A percentile compares a stretch with the other conserved stretches of the same genome.
These are phyloP conservation scores for Macrotyloma uniflorum DNA, from an alignment of 306 rosid genomes.

Conservation along the genomic window DNA sequence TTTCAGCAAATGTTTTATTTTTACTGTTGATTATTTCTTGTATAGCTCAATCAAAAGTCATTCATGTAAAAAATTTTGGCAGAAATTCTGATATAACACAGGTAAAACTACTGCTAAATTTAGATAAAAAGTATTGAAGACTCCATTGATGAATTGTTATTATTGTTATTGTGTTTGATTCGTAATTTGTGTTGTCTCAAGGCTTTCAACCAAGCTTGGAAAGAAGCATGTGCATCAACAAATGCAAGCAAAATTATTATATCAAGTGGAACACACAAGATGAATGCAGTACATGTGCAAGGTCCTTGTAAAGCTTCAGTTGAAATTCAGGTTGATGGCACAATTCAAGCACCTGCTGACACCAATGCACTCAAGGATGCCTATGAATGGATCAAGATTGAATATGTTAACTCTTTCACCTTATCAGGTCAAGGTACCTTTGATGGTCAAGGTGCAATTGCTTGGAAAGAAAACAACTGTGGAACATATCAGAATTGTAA, in stretches of 20 bases:
- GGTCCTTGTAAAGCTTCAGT: neutral
- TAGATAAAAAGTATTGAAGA: too few relatives aligned
- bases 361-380: neutral
- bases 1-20: neutral
- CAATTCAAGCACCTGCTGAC: neutral
- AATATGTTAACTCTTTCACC: neutral
- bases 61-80: neutral
- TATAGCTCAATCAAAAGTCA: neutral
- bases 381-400: neutral
- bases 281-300: neutral
- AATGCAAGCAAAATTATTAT: neutral
- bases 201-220: neutral
- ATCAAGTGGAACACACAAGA: neutral
- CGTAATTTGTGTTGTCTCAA: neutral
- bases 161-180: neutral
- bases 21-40: neutral
- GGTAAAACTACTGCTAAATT: neutral
- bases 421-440: neutral
- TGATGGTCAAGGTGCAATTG: neutral
- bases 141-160: neutral
- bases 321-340: neutral
- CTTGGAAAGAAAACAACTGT: neutral
- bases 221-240: neutral
- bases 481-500: neutral
- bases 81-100: neutral